Base-by-base conservation (phyloP, 192 early-diverging fungal species). In the Geranomyces variabilis region DNA sequence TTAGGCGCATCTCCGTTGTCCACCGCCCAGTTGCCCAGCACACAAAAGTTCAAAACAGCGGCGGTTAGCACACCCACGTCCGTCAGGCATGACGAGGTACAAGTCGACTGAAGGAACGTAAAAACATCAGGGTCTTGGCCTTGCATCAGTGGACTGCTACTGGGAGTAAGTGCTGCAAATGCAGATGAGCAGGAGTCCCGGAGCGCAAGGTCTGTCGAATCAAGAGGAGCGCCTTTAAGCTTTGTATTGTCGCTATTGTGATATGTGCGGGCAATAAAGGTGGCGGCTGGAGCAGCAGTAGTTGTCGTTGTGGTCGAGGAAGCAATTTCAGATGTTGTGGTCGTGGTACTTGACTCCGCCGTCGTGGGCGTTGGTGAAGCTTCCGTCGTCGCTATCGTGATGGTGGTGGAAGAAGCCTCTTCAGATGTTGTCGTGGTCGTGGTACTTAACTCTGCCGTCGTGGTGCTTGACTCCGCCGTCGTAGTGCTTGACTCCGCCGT, bases 11-110 rank as follows among this genome's bases (percentile, higher is more conserved):
- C 24, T 15, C 33, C 30, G 31, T 24, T 70, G 68, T 57, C 68
- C 29, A 26, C 31, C 19, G n/a, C 15, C n/a, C 60, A 60, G 15
- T 19, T 53, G 15, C 68, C 68, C 29, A 70, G n/a, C 12, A 70
- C 55, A 30, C 68, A 70, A 30, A 70, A 56, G 33, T 70, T 36
- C 28, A 57, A 28, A 36, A 70, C 57, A 12, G 28, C 41, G 1
- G 68, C 21, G 4, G 68, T n/a, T 15, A 70, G 31, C 22, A 60
- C 41, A 4, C 68, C 68, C 10, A 70, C 36, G 41, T 70, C 68
- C 1, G 53, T 7, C 17, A 70, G n/a, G 30, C 68, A 70, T 10
- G 36, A 41, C 13, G 36, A 22, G 8, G 19, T 44, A 36, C 66
- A 67, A 7, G 15, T 29, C 2, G 63, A 26, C 3, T 31, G 14